phyloP scores from a whole-genome alignment of 805 yeast species.

The Nakazawaea ernobii region DNA sequence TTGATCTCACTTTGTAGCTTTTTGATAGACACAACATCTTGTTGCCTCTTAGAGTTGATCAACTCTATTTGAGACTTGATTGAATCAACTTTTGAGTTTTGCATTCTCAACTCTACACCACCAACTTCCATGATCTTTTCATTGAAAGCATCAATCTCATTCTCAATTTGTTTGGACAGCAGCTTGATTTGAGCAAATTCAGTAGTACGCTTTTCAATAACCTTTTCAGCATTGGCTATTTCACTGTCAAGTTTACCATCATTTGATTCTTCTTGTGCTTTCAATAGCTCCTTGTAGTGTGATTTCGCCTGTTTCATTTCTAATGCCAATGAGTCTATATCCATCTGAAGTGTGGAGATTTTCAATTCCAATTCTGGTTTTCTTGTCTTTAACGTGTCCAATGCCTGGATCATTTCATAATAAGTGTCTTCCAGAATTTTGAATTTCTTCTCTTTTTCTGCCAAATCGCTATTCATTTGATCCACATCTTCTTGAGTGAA shows the following conservation, averaged over 20 bases:
- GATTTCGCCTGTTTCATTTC: constrained; percentile 45
- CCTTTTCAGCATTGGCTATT: constrained; percentile 25
- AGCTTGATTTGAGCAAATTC: constrained; percentile 32
- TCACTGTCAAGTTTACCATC: constrained; percentile 14
- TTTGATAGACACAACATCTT: constrained; percentile 48
- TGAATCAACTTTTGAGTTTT: constrained; percentile 77
- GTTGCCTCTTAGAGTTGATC: constrained; percentile 47
- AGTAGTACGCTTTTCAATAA: constrained; percentile 23
- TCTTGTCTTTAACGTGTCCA: constrained; percentile 54
- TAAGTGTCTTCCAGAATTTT: constrained; percentile 43
- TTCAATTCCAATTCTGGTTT: constrained; percentile 65
- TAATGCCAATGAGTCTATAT: constrained; percentile 51
- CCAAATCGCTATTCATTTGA: constrained; percentile 45
- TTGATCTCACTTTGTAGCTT: constrained; percentile 61
- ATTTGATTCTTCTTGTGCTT: constrained; percentile 13
- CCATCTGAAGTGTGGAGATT: constrained; percentile 54
- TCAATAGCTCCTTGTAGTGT: constrained; percentile 32
- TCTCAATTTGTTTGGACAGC: constrained; percentile 51
- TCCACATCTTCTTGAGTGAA: constrained; percentile 53
- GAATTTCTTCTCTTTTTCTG: constrained; percentile 47
- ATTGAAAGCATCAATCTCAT: constrained; percentile 55
- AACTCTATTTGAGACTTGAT: constrained; percentile 61
- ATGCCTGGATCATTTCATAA: constrained; percentile 52
- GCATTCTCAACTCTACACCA: constrained; percentile 76
- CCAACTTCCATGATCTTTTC: constrained; percentile 86